Evolutionary conservation across 768 basidiomycete genomes (phyloP), one percentile per base, ranked within the genome.

Genomic region (Collybia nuda): DNA sequence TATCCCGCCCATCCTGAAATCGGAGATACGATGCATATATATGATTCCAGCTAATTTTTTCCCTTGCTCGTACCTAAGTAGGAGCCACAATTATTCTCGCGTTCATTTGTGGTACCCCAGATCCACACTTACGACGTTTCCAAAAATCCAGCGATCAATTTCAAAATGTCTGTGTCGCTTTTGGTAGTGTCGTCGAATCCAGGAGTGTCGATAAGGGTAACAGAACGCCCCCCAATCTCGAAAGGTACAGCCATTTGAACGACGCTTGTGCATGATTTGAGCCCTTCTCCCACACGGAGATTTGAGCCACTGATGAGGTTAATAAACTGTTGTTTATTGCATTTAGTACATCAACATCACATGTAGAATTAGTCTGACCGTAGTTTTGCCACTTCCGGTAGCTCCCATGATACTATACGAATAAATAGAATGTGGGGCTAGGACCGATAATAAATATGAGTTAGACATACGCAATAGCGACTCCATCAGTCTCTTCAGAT

Each of bases 201-300:
- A 0, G 82, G 82, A 0, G 82, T 84, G 54, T 84, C 82, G 43
- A 84, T 73, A 14, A 84, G 59, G 0, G 65, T 73, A 24, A 82
- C 67, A 11, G 48, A 58, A 8, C 62, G 62, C 3, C 72, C 76
- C 36, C 76, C 72, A 8, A 80, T 57, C 19, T 63, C 54, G 57
- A 82, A 79, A 0, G 75, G 64, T 9, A 67, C 52, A 0, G 76
- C 67, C 3, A 70, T 62, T 43, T 75, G 68, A 1, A 84, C 74
- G 8, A 66, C 64, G 38, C 62, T 66, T 0, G 82, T 84, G 55
- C 79, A 82, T 12, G 81, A 83, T 47, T 75, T 65, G 18, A 81
- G 63, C 3, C 71, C 70, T 4, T 59, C 61, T 18, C 80, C 78
- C 14, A 82, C 72, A 11, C 66, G 67, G 17, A 82, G 57, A 39